A percentile compares a stretch with the other conserved stretches of the same genome.
Conservation (phyloP, 1,139 yeast species). For the Keqinozyma sinolaborantium region DNA sequence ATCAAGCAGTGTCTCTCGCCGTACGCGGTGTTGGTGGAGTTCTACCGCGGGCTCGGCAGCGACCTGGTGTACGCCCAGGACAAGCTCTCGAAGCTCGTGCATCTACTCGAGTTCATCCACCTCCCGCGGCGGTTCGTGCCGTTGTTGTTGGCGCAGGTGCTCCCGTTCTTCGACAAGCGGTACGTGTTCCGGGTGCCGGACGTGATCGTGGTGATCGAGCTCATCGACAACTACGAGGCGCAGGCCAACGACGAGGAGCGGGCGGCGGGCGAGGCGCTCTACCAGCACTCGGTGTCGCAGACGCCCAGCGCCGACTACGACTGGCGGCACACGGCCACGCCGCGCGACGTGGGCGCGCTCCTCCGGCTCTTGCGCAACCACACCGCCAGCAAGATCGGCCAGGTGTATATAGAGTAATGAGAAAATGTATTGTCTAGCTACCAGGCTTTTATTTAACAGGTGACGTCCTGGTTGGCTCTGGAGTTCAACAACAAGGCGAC, state of each 20-base stretch:
- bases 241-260: constrained; percentile 19
- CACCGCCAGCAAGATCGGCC: constrained; percentile 34
- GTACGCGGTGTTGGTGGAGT: constrained; percentile 61
- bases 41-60: constrained; percentile 30
- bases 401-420: constrained; percentile 33
- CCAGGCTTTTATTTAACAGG: constrained; percentile 47
- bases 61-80: constrained; percentile 15
- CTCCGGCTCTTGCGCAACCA: constrained; percentile 27
- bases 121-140: constrained; percentile 59
- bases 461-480: constrained; percentile 89
- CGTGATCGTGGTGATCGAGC: constrained; percentile 43
- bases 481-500: constrained; percentile 96
- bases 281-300: constrained; percentile 25
- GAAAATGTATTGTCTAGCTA: not conserved
- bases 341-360: constrained; percentile 21
- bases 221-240: constrained; percentile 46
- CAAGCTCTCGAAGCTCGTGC: constrained; percentile 36
- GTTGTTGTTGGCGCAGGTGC: constrained; percentile 44
- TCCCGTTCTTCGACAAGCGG: constrained; percentile 36
- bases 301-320: constrained; percentile 22
- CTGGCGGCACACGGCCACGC: constrained; percentile 32
- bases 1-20: constrained; percentile 71
- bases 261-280: constrained; percentile 29
- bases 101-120: constrained; percentile 60
- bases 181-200: constrained; percentile 39